phyloP scores from a whole-genome alignment of 768 basidiomycete genomes.

The Hirschioporus abietinus region DNA sequence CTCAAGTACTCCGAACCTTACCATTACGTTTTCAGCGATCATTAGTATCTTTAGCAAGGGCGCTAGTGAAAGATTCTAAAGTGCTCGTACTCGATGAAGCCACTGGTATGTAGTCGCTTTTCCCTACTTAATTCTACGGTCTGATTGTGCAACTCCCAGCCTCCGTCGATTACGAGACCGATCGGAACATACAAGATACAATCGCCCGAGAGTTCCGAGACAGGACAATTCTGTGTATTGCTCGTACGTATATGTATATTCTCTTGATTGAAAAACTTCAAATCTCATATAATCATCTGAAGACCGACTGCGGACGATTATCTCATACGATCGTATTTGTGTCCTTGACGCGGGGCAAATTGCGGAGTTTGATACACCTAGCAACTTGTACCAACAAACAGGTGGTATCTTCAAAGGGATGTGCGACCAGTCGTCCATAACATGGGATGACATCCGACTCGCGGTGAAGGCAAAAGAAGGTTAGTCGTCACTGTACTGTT shows the following conservation, averaged over 20 bases:
- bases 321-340: slow-evolving; percentile 83
- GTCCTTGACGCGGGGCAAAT: slow-evolving; percentile 81
- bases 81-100: slow-evolving; percentile 90
- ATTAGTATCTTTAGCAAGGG: slow-evolving; percentile 82
- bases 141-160: slow-evolving; percentile 30
- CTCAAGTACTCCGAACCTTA: slow-evolving; percentile 13
- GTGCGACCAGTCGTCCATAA: slow-evolving; percentile 80
- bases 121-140: not conserved
- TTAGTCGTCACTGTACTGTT: not conserved
- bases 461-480: slow-evolving; percentile 25
- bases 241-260: slow-evolving; percentile 46
- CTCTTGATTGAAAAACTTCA: not conserved
- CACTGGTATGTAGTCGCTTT: slow-evolving; percentile 41
- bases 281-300: slow-evolving; percentile 10
- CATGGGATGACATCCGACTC: slow-evolving; percentile 57
- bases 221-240: slow-evolving; percentile 83
- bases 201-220: slow-evolving; percentile 81
- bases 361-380: slow-evolving; percentile 82
- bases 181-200: slow-evolving; percentile 86
- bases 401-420: slow-evolving; percentile 78
- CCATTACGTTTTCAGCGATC: slow-evolving; percentile 47
- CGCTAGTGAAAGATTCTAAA: slow-evolving; percentile 79
- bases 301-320: slow-evolving; percentile 85
- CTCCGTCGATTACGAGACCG: slow-evolving; percentile 88
- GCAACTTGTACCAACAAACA: slow-evolving; percentile 47